Evolutionary conservation across 129 eudicot genomes (phyloP).

Genomic region (Pseudognaphalium luteoalbum): DNA sequence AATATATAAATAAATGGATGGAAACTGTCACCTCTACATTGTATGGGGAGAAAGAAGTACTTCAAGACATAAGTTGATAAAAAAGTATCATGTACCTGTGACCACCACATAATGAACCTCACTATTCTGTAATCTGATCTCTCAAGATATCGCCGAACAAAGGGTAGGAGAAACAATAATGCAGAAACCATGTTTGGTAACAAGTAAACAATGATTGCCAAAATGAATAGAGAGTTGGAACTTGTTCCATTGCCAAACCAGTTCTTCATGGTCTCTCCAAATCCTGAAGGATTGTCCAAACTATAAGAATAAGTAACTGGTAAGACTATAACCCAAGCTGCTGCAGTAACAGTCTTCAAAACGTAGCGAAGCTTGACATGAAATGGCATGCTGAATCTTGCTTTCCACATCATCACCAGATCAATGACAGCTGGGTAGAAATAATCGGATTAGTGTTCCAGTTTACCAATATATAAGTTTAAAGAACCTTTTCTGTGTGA

Average conservation of each 20-base stretch:
- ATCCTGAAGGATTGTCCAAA: slow-evolving; percentile 80
- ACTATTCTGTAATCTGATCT: slow-evolving; percentile 75
- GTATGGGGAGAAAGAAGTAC: neutral
- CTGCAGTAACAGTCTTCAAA: slow-evolving; percentile 67
- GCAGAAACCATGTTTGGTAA: slow-evolving; percentile 88
- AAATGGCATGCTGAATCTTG: slow-evolving; percentile 77
- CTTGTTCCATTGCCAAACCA: slow-evolving; percentile 76
- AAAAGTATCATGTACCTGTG: slow-evolving; percentile 82
- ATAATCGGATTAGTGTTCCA: slow-evolving; percentile 1
- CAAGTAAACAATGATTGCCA: slow-evolving; percentile 77
- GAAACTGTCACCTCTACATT: neutral
- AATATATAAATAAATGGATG: neutral
- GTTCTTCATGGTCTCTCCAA: slow-evolving; percentile 69
- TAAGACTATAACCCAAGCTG: slow-evolving; percentile 82
- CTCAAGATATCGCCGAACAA: slow-evolving; percentile 69
- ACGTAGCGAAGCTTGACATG: slow-evolving; percentile 89
- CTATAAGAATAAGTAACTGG: slow-evolving; percentile 89
- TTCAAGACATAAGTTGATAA: neutral
- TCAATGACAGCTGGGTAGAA: slow-evolving; percentile 59
- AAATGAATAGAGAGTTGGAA: slow-evolving; percentile 66
- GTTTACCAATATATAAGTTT: neutral
- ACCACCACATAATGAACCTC: slow-evolving; percentile 99
- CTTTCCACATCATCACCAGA: slow-evolving; percentile 86
- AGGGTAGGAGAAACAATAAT: slow-evolving; percentile 71
- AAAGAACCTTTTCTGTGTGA: neutral